Evolutionary conservation across 2,329 filamentous ascomycete genomes (phyloP).

Genomic region (Neonectria hederae): DNA sequence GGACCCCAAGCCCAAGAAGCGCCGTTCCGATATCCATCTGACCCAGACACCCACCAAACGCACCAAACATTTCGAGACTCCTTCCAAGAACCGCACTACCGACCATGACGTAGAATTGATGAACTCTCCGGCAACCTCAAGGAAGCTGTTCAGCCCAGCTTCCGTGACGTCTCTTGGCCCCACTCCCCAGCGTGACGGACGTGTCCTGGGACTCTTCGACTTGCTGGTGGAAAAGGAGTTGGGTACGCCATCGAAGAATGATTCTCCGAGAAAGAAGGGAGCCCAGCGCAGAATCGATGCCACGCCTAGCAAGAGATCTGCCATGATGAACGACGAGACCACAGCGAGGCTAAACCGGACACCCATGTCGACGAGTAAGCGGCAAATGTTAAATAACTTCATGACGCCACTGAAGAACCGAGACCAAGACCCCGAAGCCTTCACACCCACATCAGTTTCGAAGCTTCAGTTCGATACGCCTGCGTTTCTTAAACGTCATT

Average conservation of each 20-base stretch:
- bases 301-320: conserved; percentile 59
- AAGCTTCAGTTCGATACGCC: conserved; percentile 74
- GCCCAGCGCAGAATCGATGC: conserved; percentile 39
- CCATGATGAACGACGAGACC: conserved; percentile 42
- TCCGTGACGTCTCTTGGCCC: conserved; percentile 74
- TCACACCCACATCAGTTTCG: conserved; percentile 61
- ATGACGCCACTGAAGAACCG: conserved; percentile 69
- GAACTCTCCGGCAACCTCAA: conserved; percentile 64
- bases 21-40: conserved; percentile 48
- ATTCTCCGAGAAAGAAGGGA: conserved; percentile 35
- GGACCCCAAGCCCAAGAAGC: conserved; percentile 52
- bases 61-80: conserved; percentile 57
- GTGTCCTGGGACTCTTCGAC: conserved; percentile 81
- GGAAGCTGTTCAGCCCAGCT: conserved; percentile 68
- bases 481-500: conserved; percentile 68
- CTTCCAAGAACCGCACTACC: conserved; percentile 50
- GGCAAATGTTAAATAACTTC: conserved; percentile 69
- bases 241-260: conserved; percentile 60
- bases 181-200: conserved; percentile 82
- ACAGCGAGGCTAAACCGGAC: conserved; percentile 54
- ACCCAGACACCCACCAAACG: conserved; percentile 63
- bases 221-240: conserved; percentile 64
- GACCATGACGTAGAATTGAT: conserved; percentile 55
- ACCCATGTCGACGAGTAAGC: conserved; percentile 67
- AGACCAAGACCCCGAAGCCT: conserved; percentile 49